Percentiles rank a stretch among this genome's conserved stretches.
Conservation (phyloP, 768 basidiomycete genomes). For the Krasilnikovozyma curviuscula region DNA sequence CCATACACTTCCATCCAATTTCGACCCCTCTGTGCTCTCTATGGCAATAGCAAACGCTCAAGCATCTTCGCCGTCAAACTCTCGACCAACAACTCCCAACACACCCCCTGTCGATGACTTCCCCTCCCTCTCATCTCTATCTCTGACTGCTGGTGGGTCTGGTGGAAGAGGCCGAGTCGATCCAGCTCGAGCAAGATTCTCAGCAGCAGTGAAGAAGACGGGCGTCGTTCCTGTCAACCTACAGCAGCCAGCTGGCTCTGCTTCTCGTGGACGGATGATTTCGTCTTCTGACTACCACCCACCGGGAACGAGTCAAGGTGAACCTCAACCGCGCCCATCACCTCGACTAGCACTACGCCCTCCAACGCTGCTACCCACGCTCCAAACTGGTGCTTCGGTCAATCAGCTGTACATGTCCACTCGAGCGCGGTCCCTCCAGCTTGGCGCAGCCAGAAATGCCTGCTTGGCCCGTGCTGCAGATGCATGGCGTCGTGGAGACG, state of each 20-base stretch:
- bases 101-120: constrained; percentile 22
- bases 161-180: constrained; percentile 32
- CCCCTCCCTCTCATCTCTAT: too few species aligned
- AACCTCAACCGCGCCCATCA: constrained; percentile 35
- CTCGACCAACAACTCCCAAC: constrained; percentile 8
- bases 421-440: constrained; percentile 66
- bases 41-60: constrained; percentile 24
- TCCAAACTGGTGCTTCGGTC: constrained; percentile 63
- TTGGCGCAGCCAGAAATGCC: constrained; percentile 83
- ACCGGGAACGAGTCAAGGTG: constrained; percentile 2
- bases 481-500: constrained; percentile 87
- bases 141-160: constrained; percentile 17
- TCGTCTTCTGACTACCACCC: constrained; percentile 3
- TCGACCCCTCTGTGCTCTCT: constrained; percentile 22
- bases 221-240: not conserved
- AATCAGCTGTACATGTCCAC: constrained; percentile 75
- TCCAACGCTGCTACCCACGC: constrained; percentile 65
- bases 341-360: constrained; percentile 67
- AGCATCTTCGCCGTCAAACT: constrained; percentile 19
- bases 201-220: constrained; percentile 1
- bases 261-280: not conserved
- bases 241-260: constrained; percentile 41
- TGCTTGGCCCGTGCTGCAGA: constrained; percentile 88
- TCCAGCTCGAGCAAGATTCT: constrained; percentile 67
- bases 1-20: constrained; percentile 31